Conservation (phyloP, 192 early-diverging fungal genomes). For the Backusella parvicylindrica region DNA sequence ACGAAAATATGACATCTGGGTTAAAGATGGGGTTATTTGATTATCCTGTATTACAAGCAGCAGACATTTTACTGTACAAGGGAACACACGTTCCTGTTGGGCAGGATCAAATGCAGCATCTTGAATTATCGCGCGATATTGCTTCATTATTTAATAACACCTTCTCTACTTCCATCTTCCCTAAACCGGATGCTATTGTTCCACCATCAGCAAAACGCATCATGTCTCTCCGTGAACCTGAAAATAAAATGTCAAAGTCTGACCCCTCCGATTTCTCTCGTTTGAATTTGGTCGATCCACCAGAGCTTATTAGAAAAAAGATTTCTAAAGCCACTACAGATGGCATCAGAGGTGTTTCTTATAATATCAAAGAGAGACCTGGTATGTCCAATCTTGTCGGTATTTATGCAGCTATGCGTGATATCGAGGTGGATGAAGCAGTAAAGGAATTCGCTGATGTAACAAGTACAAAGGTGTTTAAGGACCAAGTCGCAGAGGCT, state of each 20-base stretch:
- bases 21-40: conserved; percentile 78
- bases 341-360: conserved; percentile 59
- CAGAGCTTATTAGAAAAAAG: conserved; percentile 60
- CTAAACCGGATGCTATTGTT: conserved; percentile 61
- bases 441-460: conserved; percentile 40
- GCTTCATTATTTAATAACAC: conserved; percentile 73
- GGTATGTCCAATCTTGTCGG: conserved; percentile 80
- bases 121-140: conserved; percentile 84
- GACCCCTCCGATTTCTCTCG: conserved; percentile 66
- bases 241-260: conserved; percentile 87
- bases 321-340: conserved; percentile 75
- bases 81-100: conserved; percentile 89
- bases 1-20: conserved; percentile 38
- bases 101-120: conserved; percentile 90
- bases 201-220: conserved; percentile 68
- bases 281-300: conserved; percentile 74
- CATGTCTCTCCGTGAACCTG: conserved; percentile 81
- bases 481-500: conserved; percentile 67
- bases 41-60: conserved; percentile 90
- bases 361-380: conserved; percentile 65
- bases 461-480: conserved; percentile 61
- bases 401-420: conserved; percentile 65
- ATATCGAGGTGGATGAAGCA: conserved; percentile 43
- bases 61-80: conserved; percentile 88
- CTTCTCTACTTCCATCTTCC: conserved; percentile 60